A percentile compares a stretch with the other conserved stretches of the same genome.
Evolutionary conservation across 768 basidiomycete species (phyloP).

Genomic region (Austroboletus eburneus): DNA sequence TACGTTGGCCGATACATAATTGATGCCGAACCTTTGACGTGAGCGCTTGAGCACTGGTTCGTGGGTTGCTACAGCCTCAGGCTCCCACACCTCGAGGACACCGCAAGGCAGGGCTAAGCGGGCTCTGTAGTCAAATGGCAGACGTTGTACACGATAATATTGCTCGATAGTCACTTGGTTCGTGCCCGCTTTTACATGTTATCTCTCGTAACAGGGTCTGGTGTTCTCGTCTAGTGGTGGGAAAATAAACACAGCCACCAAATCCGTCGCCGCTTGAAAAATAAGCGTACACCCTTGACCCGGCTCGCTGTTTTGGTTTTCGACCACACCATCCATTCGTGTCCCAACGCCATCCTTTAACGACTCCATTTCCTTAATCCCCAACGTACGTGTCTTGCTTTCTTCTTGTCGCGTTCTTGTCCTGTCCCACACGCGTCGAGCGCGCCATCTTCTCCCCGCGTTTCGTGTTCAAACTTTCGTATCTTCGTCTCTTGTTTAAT

Average conservation of each 20-base stretch:
- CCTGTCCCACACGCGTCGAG: constrained; percentile 26
- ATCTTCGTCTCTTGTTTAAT: constrained; percentile 11
- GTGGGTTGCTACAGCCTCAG: too few species aligned
- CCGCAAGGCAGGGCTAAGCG: neutral
- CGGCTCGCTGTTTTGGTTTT: constrained; percentile 31
- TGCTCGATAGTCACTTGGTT: too few species aligned
- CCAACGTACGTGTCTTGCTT: constrained; percentile 30
- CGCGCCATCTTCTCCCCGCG: constrained; percentile 18
- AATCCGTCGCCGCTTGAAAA: constrained; percentile 34
- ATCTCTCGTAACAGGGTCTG: constrained; percentile 9
- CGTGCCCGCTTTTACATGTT: constrained; percentile 11
- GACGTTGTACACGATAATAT: neutral
- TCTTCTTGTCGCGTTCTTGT: constrained; percentile 11
- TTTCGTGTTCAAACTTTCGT: constrained; percentile 19
- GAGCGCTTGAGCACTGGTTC: too few species aligned
- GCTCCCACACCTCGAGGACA: constrained; percentile 8
- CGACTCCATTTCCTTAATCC: constrained; percentile 19
- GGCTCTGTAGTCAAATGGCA: neutral
- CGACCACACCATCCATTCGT: constrained; percentile 33
- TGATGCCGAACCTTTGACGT: neutral
- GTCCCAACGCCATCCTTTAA: constrained; percentile 33
- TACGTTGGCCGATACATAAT: too few species aligned
- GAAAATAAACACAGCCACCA: constrained; percentile 25
- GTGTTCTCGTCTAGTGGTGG: constrained; percentile 11
- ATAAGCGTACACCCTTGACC: constrained; percentile 37